Evolutionary conservation across 2,329 filamentous ascomycete genomes (phyloP).

Genomic region (Cercospora sp.): DNA sequence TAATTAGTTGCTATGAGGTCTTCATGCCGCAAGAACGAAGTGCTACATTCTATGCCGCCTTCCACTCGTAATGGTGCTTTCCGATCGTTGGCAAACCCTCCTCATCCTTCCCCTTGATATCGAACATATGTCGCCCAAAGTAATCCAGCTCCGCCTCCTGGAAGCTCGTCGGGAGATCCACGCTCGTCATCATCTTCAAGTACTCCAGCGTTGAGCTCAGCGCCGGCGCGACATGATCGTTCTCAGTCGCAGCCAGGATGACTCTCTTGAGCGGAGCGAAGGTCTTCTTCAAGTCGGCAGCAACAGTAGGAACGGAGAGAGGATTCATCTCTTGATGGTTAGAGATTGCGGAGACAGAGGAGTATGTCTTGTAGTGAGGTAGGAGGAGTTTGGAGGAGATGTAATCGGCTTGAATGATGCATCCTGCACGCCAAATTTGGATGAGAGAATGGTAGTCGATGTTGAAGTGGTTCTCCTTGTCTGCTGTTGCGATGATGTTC

Average conservation of each 20-base stretch:
- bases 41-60: constrained; percentile 40
- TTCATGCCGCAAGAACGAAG: background rate
- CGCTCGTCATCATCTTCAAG: constrained; percentile 62
- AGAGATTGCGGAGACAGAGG: background rate
- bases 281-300: constrained; percentile 54
- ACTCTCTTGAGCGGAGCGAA: constrained; percentile 57
- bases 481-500: constrained; percentile 61
- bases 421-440: constrained; percentile 68
- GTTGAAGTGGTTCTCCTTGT: constrained; percentile 60
- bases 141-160: constrained; percentile 72
- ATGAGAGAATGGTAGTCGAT: constrained; percentile 55
- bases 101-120: constrained; percentile 56
- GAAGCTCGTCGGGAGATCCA: constrained; percentile 65
- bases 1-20: background rate
- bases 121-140: constrained; percentile 68
- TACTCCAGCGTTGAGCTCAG: constrained; percentile 66
- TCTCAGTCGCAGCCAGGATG: constrained; percentile 55
- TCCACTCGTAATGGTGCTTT: constrained; percentile 66
- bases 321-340: constrained; percentile 48
- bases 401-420: constrained; percentile 68
- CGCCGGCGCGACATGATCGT: constrained; percentile 61
- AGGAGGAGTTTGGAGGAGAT: constrained; percentile 60
- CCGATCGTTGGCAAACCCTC: constrained; percentile 56
- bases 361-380: constrained; percentile 42
- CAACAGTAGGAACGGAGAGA: constrained; percentile 50